Conservation (phyloP, 768 basidiomycete species). For the Coprinopsis cinerea region DNA sequence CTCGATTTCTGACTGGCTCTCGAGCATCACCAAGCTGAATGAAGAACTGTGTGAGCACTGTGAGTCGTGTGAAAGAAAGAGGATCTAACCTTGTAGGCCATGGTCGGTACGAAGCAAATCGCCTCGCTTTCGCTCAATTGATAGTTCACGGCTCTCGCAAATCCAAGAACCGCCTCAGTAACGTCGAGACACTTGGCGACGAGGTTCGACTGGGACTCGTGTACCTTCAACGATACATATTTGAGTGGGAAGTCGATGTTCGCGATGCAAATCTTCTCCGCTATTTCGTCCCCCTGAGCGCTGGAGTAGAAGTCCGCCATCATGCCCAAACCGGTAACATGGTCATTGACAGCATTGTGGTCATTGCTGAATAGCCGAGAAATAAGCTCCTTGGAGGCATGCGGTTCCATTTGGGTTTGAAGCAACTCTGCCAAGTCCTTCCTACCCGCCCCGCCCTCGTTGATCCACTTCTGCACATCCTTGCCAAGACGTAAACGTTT, state of each 20-base stretch:
- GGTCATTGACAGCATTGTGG: conserved; percentile 92
- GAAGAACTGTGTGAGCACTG: conserved; percentile 6
- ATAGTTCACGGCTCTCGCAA: conserved; percentile 67
- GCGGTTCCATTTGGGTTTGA: conserved; percentile 88
- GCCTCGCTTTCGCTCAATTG: conserved; percentile 86
- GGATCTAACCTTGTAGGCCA: conserved; percentile 72
- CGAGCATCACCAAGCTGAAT: conserved; percentile 86
- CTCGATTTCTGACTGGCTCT: conserved; percentile 72
- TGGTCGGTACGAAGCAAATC: conserved; percentile 79
- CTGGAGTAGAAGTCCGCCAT: conserved; percentile 72
- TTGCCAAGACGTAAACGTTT: conserved; percentile 66
- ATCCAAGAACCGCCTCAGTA: conserved; percentile 69
- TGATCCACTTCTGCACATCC: conserved; percentile 78
- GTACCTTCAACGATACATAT: conserved; percentile 85
- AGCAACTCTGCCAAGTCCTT: conserved; percentile 85
- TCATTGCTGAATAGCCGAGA: conserved; percentile 88
- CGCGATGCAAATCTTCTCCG: conserved; percentile 65
- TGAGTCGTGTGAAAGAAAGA: conserved; percentile 6
- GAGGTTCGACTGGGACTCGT: conserved; percentile 88
- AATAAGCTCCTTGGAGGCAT: conserved; percentile 70
- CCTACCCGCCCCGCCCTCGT: conserved; percentile 76
- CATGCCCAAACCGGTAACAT: conserved; percentile 66
- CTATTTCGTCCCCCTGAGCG: conserved; percentile 49
- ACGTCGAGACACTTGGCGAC: conserved; percentile 85
- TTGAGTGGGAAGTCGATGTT: conserved; percentile 91